These are phyloP conservation scores for Salicornia ramosissima DNA, from an alignment of 148 eudicot genomes.

Conservation along the genomic window DNA sequence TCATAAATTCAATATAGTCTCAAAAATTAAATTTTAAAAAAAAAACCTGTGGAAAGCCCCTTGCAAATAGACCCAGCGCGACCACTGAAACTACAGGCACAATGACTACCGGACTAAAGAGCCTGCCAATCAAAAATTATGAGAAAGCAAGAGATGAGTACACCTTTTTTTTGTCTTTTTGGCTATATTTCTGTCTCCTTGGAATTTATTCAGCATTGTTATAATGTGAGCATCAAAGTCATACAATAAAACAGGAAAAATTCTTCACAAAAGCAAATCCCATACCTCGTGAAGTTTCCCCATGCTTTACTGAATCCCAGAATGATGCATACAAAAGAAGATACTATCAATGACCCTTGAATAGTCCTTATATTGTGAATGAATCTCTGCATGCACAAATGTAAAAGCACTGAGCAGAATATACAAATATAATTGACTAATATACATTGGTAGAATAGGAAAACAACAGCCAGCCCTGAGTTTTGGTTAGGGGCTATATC, in stretches of 20 bases:
- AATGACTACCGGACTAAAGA: constrained; percentile 65
- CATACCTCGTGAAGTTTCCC: constrained; percentile 72
- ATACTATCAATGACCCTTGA: constrained; percentile 86
- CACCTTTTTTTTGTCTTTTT: background rate
- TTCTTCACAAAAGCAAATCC: background rate
- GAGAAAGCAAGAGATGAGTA: constrained; percentile 3
- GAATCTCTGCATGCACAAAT: constrained; percentile 58
- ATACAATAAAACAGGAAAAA: constrained; percentile 3
- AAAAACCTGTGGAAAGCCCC: constrained; percentile 85
- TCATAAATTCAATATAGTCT: background rate
- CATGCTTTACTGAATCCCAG: constrained; percentile 71
- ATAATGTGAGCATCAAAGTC: background rate
- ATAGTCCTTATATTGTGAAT: constrained; percentile 78
- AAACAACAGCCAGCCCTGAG: background rate
- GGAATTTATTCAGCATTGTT: no score
- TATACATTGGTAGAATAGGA: background rate
- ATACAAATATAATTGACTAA: background rate
- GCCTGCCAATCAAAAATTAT: constrained; percentile 35
- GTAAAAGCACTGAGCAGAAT: constrained; percentile 12
- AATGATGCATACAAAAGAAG: constrained; percentile 74
- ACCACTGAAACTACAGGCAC: constrained; percentile 75
- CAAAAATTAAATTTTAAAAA: background rate
- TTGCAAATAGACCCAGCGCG: constrained; percentile 77
- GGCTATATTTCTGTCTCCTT: background rate
- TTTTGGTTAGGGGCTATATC: background rate